Evolutionary conservation across 225 moss, liverwort and hornwort species (phyloP).

Genomic region (Marchantia paleacea): DNA sequence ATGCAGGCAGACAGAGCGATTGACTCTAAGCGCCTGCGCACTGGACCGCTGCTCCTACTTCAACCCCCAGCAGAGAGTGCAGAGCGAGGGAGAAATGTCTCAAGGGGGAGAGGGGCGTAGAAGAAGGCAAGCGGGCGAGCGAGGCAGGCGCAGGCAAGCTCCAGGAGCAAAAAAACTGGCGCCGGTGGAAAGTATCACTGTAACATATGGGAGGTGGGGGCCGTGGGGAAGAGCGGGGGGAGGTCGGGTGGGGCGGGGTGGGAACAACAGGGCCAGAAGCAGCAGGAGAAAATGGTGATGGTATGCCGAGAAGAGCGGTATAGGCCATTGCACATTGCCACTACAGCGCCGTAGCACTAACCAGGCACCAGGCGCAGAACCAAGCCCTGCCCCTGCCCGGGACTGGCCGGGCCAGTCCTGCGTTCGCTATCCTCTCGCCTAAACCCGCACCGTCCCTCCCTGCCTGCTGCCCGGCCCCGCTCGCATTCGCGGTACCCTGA

Average conservation of each 20-base stretch:
- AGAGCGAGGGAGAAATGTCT: neutral
- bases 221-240: neutral
- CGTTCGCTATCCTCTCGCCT: no score
- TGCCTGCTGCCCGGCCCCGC: neutral
- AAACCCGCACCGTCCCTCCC: neutral
- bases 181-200: no score
- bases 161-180: neutral
- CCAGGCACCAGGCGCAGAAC: no score
- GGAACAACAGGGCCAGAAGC: neutral
- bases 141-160: neutral
- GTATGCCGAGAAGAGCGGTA: neutral
- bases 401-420: neutral
- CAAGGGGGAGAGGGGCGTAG: neutral
- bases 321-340: neutral
- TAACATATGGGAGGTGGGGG: neutral
- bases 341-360: neutral
- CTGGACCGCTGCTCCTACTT: no score
- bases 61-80: no score
- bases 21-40: no score
- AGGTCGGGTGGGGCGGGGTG: neutral
- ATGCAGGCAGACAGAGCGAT: no score
- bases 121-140: neutral
- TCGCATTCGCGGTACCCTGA: neutral
- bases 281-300: neutral
- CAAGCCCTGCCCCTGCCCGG: neutral